Base-by-base conservation (phyloP, 352 stramenopile species). In the Globisporangium solare region DNA sequence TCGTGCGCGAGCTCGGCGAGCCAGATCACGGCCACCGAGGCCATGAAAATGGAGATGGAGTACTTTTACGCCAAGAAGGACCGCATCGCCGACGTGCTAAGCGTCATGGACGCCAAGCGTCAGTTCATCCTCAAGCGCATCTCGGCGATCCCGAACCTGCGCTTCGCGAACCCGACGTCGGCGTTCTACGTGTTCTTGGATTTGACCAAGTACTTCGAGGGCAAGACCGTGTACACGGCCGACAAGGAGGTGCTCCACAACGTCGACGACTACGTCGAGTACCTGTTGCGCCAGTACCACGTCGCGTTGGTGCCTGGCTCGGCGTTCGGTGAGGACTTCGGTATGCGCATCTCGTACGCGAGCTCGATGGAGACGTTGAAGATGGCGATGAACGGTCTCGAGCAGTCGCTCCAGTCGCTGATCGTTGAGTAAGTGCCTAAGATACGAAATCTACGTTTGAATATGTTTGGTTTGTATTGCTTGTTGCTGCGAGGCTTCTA, bases 101-200 rank as follows among this genome's bases (percentile, higher is more conserved):
- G 52, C 22, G 71, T 80, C 47, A 81, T 92, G 60, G 68, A 94
- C 48, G 65, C 66, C 35, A 97, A 98, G 76, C 89, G 94, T 17
- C 86, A 98, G 74, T 96, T 90, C 68, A 87, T 98, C 14, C 63
- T 98, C 24, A 63, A 74, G 40, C 70, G 83, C 17, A 69, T 98
- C 18, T 52, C 67, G n/a, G 74, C 76, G 24, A 98, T 98, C 47
- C 78, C 88, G 4, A 64, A 89, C 24, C 63, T 98, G 15, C 68
- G 56, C 2, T 94, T 90, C 31, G 74, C 83, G 22, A 82, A 97
- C 60, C 94, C 96, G 21, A 86, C 88, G 54, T 94, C 92, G 22
- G 94, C 96, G 14, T 98, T 99, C 75, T 99, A 99, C 64, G 83
- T 98, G 40, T 89, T 98, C 47, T 76, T 95, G 39, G 92, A 98